These are phyloP conservation scores for Petunia secreta DNA, from an alignment of 257 asterid genomes.

Conservation along the genomic window DNA sequence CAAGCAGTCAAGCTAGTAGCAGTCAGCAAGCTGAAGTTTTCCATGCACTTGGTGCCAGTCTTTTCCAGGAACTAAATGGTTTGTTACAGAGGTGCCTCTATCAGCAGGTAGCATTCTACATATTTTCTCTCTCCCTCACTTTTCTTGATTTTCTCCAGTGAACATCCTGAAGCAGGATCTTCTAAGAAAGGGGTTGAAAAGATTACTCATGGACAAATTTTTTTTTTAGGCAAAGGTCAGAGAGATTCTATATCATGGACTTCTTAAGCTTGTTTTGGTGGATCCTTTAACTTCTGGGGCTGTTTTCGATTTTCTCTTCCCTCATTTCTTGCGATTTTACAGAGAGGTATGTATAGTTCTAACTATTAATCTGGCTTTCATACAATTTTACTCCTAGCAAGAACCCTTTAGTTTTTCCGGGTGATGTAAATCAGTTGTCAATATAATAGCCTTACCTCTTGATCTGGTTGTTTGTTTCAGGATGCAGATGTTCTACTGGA, in stretches of 20 bases:
- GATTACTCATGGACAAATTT: background rate
- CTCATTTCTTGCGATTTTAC: slow-evolving; percentile 75
- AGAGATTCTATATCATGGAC: slow-evolving; percentile 66
- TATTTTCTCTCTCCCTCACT: slow-evolving; percentile 25
- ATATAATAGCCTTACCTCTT: background rate
- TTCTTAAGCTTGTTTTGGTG: slow-evolving; percentile 76
- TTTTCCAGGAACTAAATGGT: slow-evolving; percentile 83
- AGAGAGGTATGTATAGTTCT: slow-evolving; percentile 54
- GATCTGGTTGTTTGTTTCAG: slow-evolving; percentile 39
- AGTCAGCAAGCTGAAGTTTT: slow-evolving; percentile 77
- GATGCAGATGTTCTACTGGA: slow-evolving; percentile 60
- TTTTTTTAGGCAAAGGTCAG: slow-evolving; percentile 68
- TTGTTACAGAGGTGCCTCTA: slow-evolving; percentile 84
- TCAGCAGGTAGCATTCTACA: slow-evolving; percentile 65
- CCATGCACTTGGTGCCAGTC: slow-evolving; percentile 47
- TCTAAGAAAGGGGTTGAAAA: background rate
- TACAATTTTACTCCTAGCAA: background rate
- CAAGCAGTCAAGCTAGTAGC: slow-evolving; percentile 90
- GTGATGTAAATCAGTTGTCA: background rate
- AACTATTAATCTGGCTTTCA: background rate
- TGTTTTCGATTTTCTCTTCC: slow-evolving; percentile 65
- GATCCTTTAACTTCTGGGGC: slow-evolving; percentile 65
- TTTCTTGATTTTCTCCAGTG: background rate
- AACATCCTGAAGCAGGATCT: slow-evolving; percentile 16
- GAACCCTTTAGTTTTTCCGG: background rate